These are phyloP conservation scores for Whalleya microplaca DNA, from an alignment of 2,329 filamentous ascomycete species.

Conservation along the genomic window DNA sequence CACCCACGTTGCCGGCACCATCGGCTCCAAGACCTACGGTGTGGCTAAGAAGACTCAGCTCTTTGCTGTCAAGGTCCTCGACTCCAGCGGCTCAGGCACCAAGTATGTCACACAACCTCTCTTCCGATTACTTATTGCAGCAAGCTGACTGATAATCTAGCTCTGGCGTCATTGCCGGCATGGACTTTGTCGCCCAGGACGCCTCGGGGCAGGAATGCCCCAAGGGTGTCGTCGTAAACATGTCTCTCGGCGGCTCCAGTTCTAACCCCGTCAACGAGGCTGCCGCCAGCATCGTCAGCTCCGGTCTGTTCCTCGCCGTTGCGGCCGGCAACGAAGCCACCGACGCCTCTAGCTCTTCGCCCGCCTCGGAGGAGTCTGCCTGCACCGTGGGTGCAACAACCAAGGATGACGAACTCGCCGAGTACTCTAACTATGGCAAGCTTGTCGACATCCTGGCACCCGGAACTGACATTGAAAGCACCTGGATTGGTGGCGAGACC, in stretches of 20 bases:
- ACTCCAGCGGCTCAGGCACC: conserved; percentile 32
- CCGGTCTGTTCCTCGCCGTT: conserved; percentile 55
- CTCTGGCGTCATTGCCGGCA: conserved; percentile 35
- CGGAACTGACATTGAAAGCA: conserved; percentile 45
- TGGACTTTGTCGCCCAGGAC: conserved; percentile 48
- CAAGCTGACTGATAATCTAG: conserved; percentile 13
- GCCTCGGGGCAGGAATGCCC: conserved; percentile 44
- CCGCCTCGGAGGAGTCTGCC: conserved; percentile 52
- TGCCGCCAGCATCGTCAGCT: conserved; percentile 48
- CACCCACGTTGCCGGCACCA: conserved; percentile 42
- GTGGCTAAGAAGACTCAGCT: conserved; percentile 51
- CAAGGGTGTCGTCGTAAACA: conserved; percentile 53
- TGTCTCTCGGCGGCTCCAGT: conserved; percentile 55
- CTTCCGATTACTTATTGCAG: not conserved
- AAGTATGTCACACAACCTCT: conserved; percentile 30
- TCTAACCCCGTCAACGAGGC: conserved; percentile 54
- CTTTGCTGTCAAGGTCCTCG: conserved; percentile 52
- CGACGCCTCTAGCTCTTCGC: conserved; percentile 47
- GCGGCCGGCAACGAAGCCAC: conserved; percentile 56
- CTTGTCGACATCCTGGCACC: conserved; percentile 49
- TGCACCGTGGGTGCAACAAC: conserved; percentile 57
- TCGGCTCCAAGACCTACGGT: conserved; percentile 47
- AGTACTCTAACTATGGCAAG: conserved; percentile 55
- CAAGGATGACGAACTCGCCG: conserved; percentile 41
- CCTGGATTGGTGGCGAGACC: conserved; percentile 37